These are phyloP conservation scores for Lipomyces mesembrius DNA, from an alignment of 805 yeast genomes.

Conservation along the genomic window DNA sequence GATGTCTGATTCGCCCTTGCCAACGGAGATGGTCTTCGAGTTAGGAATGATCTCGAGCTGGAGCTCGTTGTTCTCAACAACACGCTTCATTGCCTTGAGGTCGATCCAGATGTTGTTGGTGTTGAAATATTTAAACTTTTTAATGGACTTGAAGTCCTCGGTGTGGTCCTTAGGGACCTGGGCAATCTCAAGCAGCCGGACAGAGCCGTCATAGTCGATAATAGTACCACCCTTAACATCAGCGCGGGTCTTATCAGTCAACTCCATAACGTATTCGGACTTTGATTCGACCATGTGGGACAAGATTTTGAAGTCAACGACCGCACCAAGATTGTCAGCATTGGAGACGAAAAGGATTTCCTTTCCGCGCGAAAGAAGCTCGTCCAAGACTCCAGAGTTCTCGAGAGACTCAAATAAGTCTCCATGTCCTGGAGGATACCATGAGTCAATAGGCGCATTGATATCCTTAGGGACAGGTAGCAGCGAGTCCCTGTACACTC, in stretches of 20 bases:
- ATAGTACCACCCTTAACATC: slow-evolving; percentile 99
- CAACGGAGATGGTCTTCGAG: slow-evolving; percentile 73
- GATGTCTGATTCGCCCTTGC: slow-evolving; percentile 38
- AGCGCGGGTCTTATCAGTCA: slow-evolving; percentile 98
- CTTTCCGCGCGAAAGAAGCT: slow-evolving; percentile 87
- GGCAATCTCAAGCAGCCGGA: slow-evolving; percentile 92
- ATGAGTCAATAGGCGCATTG: slow-evolving; percentile 76
- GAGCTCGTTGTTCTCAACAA: slow-evolving; percentile 80
- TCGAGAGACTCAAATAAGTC: slow-evolving; percentile 90
- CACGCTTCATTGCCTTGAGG: slow-evolving; percentile 88
- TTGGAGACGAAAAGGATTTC: slow-evolving; percentile 94
- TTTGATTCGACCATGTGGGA: slow-evolving; percentile 90
- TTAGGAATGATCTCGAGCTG: slow-evolving; percentile 96
- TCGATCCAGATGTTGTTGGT: slow-evolving; percentile 98
- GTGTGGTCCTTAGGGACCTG: slow-evolving; percentile 99
- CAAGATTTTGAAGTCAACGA: slow-evolving; percentile 88
- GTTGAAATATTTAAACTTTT: slow-evolving; percentile 97
- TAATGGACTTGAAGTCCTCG: slow-evolving; percentile 96
- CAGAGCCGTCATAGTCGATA: slow-evolving; percentile 93
- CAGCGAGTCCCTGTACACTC: slow-evolving; percentile 92
- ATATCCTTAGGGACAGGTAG: slow-evolving; percentile 86
- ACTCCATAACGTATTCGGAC: slow-evolving; percentile 96
- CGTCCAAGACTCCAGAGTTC: slow-evolving; percentile 89
- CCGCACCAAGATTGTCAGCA: slow-evolving; percentile 98
- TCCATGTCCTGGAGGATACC: slow-evolving; percentile 99